Percentiles rank a stretch among this genome's conserved stretches.
Conservation (phyloP, 768 basidiomycete species). For the Hortiboletus flavorubellus region DNA sequence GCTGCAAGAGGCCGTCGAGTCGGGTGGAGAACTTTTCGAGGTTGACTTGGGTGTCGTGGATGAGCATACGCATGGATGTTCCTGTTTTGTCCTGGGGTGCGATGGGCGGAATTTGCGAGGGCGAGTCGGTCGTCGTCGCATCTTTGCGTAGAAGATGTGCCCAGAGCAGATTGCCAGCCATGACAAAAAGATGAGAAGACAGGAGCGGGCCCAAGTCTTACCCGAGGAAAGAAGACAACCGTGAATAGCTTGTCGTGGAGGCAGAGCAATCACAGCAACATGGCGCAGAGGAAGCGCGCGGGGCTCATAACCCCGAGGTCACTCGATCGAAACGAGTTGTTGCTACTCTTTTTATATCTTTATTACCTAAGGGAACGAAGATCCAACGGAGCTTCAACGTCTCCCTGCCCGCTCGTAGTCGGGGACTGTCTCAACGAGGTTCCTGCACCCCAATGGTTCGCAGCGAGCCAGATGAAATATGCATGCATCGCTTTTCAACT, state of each 20-base stretch:
- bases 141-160: slow-evolving; percentile 52
- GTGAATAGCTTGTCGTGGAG: fast-evolving
- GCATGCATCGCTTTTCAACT: too few species aligned
- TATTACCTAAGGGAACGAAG: too few species aligned
- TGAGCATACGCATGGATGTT: slow-evolving; percentile 67
- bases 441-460: too few species aligned
- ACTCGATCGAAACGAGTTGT: slow-evolving; percentile 47
- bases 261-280: slow-evolving; percentile 29
- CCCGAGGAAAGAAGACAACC: too few species aligned
- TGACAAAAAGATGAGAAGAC: neutral
- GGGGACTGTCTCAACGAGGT: too few species aligned
- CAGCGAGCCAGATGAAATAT: too few species aligned
- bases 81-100: slow-evolving; percentile 61
- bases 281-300: slow-evolving; percentile 48
- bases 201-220: neutral
- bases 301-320: slow-evolving; percentile 50
- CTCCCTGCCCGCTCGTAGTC: too few species aligned
- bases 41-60: slow-evolving; percentile 71
- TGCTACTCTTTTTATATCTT: slow-evolving; percentile 19
- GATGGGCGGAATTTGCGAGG: slow-evolving; percentile 32
- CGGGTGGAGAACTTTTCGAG: slow-evolving; percentile 63
- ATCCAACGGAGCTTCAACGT: too few species aligned
- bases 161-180: slow-evolving; percentile 40
- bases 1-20: slow-evolving; percentile 49
- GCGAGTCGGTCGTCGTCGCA: slow-evolving; percentile 22